Percentiles rank a stretch among this genome's conserved stretches.
These are phyloP conservation scores for Ceratocystis alfenasii DNA, from an alignment of 2,329 filamentous ascomycete genomes.

Conservation along the genomic window DNA sequence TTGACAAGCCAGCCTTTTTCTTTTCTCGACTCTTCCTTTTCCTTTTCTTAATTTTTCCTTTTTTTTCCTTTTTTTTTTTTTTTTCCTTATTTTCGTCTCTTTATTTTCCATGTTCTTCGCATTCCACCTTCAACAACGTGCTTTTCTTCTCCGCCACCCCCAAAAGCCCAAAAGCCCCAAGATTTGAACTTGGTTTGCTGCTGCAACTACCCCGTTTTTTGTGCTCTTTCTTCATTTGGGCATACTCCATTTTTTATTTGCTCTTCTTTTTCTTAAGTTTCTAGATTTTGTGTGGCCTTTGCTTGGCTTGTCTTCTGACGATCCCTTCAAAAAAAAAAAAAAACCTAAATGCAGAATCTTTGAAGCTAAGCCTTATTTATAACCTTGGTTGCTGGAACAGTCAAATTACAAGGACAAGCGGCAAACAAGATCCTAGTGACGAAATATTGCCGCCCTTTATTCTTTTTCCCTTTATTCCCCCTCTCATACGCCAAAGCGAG, in stretches of 20 bases:
- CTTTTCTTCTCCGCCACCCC: background rate
- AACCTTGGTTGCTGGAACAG: no score
- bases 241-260: background rate
- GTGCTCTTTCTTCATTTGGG: background rate
- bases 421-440: background rate
- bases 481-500: background rate
- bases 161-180: background rate
- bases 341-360: background rate
- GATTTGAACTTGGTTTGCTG: background rate
- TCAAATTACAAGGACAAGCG: background rate
- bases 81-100: background rate
- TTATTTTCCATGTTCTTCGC: background rate
- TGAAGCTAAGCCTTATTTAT: no score
- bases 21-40: no score
- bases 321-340: constrained; percentile 1
- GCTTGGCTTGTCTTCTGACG: background rate
- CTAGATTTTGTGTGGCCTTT: background rate
- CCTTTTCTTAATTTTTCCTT: background rate
- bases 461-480: background rate
- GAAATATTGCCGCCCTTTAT: constrained; percentile 1
- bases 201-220: background rate
- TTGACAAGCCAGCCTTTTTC: constrained; percentile 2
- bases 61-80: background rate
- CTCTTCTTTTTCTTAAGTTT: background rate
- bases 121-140: background rate